A percentile compares a stretch with the other conserved stretches of the same genome.
Evolutionary conservation across 1,284 basidiomycete genomes (phyloP).

Genomic region (Microbotryomycetes sp.): DNA sequence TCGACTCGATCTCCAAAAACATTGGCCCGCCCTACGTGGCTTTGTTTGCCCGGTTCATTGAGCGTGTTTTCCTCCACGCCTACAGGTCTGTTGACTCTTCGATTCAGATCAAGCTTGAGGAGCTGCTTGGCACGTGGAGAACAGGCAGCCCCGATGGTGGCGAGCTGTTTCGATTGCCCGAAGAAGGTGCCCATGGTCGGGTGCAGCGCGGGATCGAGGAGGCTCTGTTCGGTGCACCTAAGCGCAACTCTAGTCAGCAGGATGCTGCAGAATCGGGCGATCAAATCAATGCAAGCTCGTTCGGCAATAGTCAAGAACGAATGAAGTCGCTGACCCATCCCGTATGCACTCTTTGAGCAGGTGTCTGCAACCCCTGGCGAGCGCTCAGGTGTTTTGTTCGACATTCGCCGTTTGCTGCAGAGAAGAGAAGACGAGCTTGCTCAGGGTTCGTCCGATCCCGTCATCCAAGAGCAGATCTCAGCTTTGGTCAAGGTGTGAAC

Average conservation of each 20-base stretch:
- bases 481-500: slow-evolving; percentile 65
- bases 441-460: slow-evolving; percentile 63
- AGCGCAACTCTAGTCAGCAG: too few species aligned
- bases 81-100: slow-evolving; percentile 52
- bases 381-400: slow-evolving; percentile 32
- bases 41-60: slow-evolving; percentile 40
- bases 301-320: neutral
- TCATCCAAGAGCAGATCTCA: slow-evolving; percentile 54
- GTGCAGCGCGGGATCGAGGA: slow-evolving; percentile 34
- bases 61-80: slow-evolving; percentile 65
- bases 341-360: neutral
- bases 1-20: slow-evolving; percentile 96
- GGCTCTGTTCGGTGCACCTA: slow-evolving; percentile 30
- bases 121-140: slow-evolving; percentile 89
- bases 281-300: too few species aligned
- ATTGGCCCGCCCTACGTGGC: slow-evolving; percentile 76
- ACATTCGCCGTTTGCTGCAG: slow-evolving; percentile 32
- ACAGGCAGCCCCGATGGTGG: slow-evolving; percentile 69
- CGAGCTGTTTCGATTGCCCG: slow-evolving; percentile 63
- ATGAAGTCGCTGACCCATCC: neutral
- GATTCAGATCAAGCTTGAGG: slow-evolving; percentile 88
- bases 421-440: slow-evolving; percentile 22
- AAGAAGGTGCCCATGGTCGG: slow-evolving; percentile 13
- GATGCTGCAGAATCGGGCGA: too few species aligned
- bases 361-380: slow-evolving; percentile 21